Percentiles rank a stretch among this genome's conserved stretches.
phyloP scores from a whole-genome alignment of 1,284 basidiomycete genomes.

The Cryptococcus sp. region DNA sequence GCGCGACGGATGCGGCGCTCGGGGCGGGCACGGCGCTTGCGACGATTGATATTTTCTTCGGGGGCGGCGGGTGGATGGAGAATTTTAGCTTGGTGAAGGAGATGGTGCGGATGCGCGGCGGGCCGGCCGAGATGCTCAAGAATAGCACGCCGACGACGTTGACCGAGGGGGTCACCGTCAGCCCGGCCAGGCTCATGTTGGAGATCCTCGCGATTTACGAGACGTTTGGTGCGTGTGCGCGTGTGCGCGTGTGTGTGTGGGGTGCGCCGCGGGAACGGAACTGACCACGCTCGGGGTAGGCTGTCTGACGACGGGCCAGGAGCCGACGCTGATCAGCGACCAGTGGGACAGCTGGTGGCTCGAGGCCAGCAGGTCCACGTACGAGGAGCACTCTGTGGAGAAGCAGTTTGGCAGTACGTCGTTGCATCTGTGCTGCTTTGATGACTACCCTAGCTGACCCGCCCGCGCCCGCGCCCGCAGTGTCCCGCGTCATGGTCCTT shows the following conservation, averaged over 20 bases:
- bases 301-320: conserved; percentile 52
- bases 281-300: neutral
- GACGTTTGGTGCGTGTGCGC: conserved; percentile 48
- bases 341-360: conserved; percentile 51
- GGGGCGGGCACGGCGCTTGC: conserved; percentile 52
- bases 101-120: conserved; percentile 50
- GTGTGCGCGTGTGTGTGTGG: too few relatives aligned
- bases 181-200: conserved; percentile 50
- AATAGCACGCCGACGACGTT: conserved; percentile 30
- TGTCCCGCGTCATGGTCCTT: conserved; percentile 47
- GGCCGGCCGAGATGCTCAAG: conserved; percentile 46
- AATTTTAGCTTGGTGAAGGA: conserved; percentile 53
- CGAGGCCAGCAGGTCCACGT: conserved; percentile 40
- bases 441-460: neutral
- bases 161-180: conserved; percentile 48
- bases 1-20: conserved; percentile 50
- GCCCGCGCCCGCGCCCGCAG: conserved; percentile 12
- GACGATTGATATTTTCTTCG: conserved; percentile 54
- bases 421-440: neutral
- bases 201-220: conserved; percentile 56
- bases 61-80: conserved; percentile 52
- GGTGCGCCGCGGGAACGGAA: too few relatives aligned
- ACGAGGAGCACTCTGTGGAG: conserved; percentile 53
- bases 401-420: conserved; percentile 54
- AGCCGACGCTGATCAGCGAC: conserved; percentile 50